These are phyloP conservation scores for Raffaelea arxii DNA, from an alignment of 2,329 filamentous ascomycete genomes.

Conservation along the genomic window DNA sequence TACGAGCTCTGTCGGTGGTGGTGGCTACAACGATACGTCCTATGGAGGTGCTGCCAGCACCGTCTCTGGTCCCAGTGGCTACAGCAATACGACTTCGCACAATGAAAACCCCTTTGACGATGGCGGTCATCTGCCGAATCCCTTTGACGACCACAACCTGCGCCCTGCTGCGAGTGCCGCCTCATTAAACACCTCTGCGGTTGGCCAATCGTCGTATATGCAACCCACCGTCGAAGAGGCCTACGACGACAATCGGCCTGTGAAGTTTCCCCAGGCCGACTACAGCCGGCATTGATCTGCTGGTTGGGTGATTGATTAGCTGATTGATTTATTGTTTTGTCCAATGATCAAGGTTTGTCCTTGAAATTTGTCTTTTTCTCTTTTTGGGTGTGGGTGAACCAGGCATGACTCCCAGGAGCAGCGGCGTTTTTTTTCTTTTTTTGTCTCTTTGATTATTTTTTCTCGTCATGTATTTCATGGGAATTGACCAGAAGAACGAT, in stretches of 20 bases:
- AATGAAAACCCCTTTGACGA: background rate
- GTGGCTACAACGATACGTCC: constrained; percentile 32
- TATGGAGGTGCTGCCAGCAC: constrained; percentile 1
- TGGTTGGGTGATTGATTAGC: too few species aligned
- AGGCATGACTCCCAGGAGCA: too few species aligned
- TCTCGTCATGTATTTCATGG: too few species aligned
- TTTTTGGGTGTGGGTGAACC: too few species aligned
- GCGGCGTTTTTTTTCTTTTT: background rate
- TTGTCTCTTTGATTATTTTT: background rate
- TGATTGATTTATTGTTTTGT: too few species aligned
- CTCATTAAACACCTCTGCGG: constrained; percentile 7
- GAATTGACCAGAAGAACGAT: too few species aligned
- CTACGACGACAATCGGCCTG: constrained; percentile 36
- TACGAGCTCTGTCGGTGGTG: constrained; percentile 6
- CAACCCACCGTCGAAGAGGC: constrained; percentile 30
- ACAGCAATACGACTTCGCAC: constrained; percentile 3
- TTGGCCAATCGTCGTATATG: constrained; percentile 22
- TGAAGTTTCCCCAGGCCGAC: constrained; percentile 13
- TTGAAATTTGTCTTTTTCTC: background rate
- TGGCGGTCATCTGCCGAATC: constrained; percentile 15
- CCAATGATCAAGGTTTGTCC: too few species aligned
- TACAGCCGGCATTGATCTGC: background rate
- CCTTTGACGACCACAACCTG: constrained; percentile 35
- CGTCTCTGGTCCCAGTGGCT: background rate
- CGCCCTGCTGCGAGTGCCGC: constrained; percentile 11